These are phyloP conservation scores for Rubus parviflorus DNA, from an alignment of 306 rosid species.

Conservation along the genomic window DNA sequence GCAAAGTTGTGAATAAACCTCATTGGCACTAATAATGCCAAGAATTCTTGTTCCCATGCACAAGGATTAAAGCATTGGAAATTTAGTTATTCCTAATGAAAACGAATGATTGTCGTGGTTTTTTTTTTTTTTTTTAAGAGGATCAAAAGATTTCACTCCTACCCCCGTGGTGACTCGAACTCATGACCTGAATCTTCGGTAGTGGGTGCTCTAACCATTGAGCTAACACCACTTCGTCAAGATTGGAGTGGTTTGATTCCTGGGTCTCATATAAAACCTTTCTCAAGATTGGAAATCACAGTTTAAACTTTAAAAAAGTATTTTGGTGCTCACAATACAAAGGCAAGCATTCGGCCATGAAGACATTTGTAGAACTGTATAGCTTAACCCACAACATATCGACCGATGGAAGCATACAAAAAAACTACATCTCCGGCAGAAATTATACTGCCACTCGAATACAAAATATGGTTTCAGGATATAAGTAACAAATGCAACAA, in stretches of 20 bases:
- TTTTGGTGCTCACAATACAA: neutral
- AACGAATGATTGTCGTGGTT: too few species aligned
- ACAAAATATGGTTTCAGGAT: constrained; percentile 32
- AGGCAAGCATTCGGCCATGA: neutral
- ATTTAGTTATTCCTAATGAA: too few species aligned
- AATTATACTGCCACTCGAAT: constrained; percentile 15
- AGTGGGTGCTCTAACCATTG: too few species aligned
- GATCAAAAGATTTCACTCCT: too few species aligned
- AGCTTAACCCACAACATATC: constrained; percentile 5
- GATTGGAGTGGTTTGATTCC: neutral
- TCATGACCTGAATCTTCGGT: too few species aligned
- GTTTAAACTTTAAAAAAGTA: neutral
- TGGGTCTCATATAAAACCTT: neutral
- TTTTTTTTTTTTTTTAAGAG: too few species aligned
- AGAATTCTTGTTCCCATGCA: neutral
- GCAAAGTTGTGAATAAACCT: neutral
- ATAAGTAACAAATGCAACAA: constrained; percentile 30
- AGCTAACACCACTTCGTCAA: too few species aligned
- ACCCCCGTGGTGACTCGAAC: too few species aligned
- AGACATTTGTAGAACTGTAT: neutral
- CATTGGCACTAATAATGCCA: neutral
- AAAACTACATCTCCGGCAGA: constrained; percentile 13
- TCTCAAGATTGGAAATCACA: neutral
- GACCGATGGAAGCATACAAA: constrained; percentile 20
- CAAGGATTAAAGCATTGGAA: neutral